phyloP scores from a whole-genome alignment of 176 grass and related monocot genomes.

The Carex littledalei region DNA sequence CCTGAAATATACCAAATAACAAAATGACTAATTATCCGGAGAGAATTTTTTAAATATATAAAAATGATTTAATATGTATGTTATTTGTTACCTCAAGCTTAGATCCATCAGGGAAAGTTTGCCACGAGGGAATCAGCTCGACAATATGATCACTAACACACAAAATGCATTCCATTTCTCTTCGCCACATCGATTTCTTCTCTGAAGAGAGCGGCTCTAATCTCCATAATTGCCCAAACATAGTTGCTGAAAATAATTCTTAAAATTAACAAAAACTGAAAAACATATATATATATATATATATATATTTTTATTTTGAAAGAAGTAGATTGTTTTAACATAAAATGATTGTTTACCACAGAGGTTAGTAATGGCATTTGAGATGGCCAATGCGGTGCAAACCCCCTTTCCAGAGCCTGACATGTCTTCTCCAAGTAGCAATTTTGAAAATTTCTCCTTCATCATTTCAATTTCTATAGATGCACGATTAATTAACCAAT shows the following conservation, averaged over 20 bases:
- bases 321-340: background rate
- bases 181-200: conserved; percentile 94
- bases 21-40: background rate
- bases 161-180: conserved; percentile 92
- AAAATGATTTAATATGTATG: background rate
- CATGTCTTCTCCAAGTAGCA: conserved; percentile 98
- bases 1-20: conserved; percentile 28
- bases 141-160: conserved; percentile 94
- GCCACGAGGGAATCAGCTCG: conserved; percentile 81
- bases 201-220: conserved; percentile 69
- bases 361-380: conserved; percentile 95
- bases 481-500: background rate
- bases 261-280: background rate
- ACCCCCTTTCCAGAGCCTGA: conserved; percentile 93
- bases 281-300: too few relatives aligned
- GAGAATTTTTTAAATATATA: background rate
- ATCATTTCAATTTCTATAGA: conserved; percentile 75
- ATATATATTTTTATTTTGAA: background rate
- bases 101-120: conserved; percentile 80
- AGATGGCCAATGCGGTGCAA: conserved; percentile 85
- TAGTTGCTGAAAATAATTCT: conserved; percentile 45
- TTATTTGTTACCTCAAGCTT: conserved; percentile 63
- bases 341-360: conserved; percentile 43
- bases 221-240: conserved; percentile 98
- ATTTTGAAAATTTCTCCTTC: conserved; percentile 96